Conservation (phyloP, 148 eudicot species). For the Drosera capensis region DNA sequence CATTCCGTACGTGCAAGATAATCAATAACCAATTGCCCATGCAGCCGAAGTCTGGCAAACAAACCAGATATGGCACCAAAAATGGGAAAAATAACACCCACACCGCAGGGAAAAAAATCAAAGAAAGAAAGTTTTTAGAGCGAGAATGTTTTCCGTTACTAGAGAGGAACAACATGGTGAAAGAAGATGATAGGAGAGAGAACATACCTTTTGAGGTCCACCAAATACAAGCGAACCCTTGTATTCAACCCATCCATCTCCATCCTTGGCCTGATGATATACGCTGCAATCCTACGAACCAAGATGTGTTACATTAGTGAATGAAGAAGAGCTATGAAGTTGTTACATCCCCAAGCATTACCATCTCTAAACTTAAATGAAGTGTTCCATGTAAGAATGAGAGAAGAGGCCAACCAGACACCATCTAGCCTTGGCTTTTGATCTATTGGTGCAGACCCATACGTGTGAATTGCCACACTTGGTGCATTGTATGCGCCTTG, state of each 20-base stretch:
- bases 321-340: not conserved
- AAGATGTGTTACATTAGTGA: no score
- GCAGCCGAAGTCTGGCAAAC: no score
- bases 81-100: no score
- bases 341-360: no score
- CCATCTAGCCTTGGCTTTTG: constrained; percentile 92
- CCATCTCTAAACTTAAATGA: no score
- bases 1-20: no score
- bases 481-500: constrained; percentile 95
- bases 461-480: constrained; percentile 87
- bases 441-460: constrained; percentile 96
- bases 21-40: no score
- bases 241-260: constrained; percentile 96
- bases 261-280: constrained; percentile 98
- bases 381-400: no score
- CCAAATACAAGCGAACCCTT: constrained; percentile 54
- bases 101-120: no score
- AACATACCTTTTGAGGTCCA: constrained; percentile 52
- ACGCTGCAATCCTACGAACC: constrained; percentile 68
- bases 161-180: not conserved
- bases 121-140: no score
- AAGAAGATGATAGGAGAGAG: not conserved
- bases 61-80: no score
- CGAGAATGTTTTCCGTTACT: no score
- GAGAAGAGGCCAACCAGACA: constrained; percentile 63